Evolutionary conservation across 345 rosid species (phyloP).

Genomic region (Litchi chinensis): DNA sequence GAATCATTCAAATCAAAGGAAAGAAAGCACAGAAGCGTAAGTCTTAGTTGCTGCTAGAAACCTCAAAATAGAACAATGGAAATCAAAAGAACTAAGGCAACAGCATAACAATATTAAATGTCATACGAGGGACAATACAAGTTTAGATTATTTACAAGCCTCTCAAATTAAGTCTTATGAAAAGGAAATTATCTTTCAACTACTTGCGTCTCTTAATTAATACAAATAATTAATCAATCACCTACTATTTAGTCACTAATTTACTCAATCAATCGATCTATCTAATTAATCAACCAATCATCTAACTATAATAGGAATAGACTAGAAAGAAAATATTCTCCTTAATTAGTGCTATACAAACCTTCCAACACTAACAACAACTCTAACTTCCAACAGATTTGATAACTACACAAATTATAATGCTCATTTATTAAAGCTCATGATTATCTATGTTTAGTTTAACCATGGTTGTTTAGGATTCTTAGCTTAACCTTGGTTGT

Average conservation of each 20-base stretch:
- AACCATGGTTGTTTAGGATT: neutral
- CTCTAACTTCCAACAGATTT: neutral
- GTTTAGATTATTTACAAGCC: neutral
- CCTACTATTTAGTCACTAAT: too few species aligned
- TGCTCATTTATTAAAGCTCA: neutral
- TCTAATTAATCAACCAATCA: too few species aligned
- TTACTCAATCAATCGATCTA: too few species aligned
- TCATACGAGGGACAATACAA: neutral
- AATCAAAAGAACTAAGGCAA: neutral
- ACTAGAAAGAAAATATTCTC: too few species aligned
- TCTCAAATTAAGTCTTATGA: conserved; percentile 1
- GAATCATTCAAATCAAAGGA: neutral
- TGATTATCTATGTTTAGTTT: neutral
- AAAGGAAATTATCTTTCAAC: neutral
- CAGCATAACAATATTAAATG: too few species aligned
- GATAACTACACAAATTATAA: neutral
- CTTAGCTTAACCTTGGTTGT: neutral
- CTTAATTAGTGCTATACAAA: too few species aligned
- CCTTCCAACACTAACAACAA: too few species aligned
- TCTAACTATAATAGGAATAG: too few species aligned
- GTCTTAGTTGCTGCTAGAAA: neutral
- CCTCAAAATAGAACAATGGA: neutral
- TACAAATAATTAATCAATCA: too few species aligned
- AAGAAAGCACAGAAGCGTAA: neutral
- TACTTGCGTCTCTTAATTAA: conserved; percentile 41